Base-by-base conservation (phyloP, 1,284 basidiomycete species). In the Moniliella sp. region DNA sequence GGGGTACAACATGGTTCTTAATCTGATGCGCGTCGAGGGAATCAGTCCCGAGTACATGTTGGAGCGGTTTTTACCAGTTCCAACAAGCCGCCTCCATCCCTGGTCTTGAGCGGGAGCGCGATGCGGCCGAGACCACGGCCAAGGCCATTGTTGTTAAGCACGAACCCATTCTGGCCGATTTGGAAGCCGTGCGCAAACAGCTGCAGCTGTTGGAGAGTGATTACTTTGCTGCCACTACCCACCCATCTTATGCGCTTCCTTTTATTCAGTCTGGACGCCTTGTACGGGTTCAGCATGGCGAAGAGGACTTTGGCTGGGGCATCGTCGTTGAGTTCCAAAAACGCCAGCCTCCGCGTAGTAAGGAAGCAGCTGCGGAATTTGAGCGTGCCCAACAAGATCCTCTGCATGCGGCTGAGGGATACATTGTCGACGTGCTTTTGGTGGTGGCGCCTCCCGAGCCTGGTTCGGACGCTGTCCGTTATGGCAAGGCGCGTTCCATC, bases 41-140 rank as follows among this genome's bases (percentile, higher is more conserved):
- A 77, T 99, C 45, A 93, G 81, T 50, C 91, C 91, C 2, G 91
- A 99, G 65, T 94, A 73, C 62, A 97, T 99, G 91, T 69, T 99
- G 12, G 81, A 93, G 62, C 69, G 81, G 28, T 94, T 99, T 99
- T 69, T 83, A 78, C 69, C 91, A 97, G 62, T 94, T 93, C 65
- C 91, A 97, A 63, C 93, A 80, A 59, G 82, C 73, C 34, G 74
- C 79, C 18, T 77, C 76, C 15, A 76, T 97, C 23, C 91, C 91
- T 0, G 63, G 72, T 19, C 66, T 97, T 9, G 81, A 94, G 62
- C 71, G 46, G 79, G 82, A 94, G 50, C 64, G 91, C 34, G 69
- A 68, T 42, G 65, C 67, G 27, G 76, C 82, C 36, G 82, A 93
- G 59, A 69, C 71, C 31, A 67, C 68, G 35, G 70, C 73, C 45